These are phyloP conservation scores for Alternaria ventricosa DNA, from an alignment of 2,329 filamentous ascomycete genomes.

Conservation along the genomic window DNA sequence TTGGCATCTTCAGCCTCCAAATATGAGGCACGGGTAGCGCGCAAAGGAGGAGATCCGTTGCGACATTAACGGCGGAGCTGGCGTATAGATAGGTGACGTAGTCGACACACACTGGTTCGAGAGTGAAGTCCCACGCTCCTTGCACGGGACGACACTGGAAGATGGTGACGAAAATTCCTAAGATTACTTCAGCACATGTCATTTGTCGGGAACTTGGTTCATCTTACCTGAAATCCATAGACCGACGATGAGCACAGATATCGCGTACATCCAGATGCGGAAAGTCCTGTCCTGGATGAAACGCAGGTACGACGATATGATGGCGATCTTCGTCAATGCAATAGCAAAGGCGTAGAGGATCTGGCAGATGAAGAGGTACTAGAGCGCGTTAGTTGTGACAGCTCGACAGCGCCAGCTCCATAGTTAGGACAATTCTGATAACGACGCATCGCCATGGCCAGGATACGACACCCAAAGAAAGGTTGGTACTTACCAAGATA, in stretches of 20 bases:
- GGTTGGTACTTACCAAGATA: conserved; percentile 24
- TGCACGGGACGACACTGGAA: conserved; percentile 35
- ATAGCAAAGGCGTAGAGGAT: conserved; percentile 37
- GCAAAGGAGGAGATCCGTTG: conserved; percentile 34
- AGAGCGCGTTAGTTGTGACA: conserved; percentile 3
- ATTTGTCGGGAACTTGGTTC: not conserved
- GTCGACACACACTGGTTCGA: conserved; percentile 23
- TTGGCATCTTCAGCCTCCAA: conserved; percentile 34
- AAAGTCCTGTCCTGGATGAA: conserved; percentile 29
- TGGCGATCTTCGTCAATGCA: conserved; percentile 35
- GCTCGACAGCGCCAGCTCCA: not conserved
- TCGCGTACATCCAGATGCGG: conserved; percentile 28
- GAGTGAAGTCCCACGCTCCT: conserved; percentile 33
- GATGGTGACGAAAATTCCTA: conserved; percentile 34
- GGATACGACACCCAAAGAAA: not conserved
- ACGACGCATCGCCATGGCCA: not conserved
- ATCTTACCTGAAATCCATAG: conserved; percentile 30
- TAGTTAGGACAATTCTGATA: not conserved
- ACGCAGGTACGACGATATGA: conserved; percentile 38
- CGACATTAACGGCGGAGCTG: conserved; percentile 31
- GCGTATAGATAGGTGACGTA: conserved; percentile 36
- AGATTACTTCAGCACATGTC: not conserved
- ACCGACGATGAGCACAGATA: conserved; percentile 16
- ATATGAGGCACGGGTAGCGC: conserved; percentile 33
- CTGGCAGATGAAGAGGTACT: conserved; percentile 36